Base-by-base conservation (phyloP, 148 eudicot genomes). In the Drosera capensis region DNA sequence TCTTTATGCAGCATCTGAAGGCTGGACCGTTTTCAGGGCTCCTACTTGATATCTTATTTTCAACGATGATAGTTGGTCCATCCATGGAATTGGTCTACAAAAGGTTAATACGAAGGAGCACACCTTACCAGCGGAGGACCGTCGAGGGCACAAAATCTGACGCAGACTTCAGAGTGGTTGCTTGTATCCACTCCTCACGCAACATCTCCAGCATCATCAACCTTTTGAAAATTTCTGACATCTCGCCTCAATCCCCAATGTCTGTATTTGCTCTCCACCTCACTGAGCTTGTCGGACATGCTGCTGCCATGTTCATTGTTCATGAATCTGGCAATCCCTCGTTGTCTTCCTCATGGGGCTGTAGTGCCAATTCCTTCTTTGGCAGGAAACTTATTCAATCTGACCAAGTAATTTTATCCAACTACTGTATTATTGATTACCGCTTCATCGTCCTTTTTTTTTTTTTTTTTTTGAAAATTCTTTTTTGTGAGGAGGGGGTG, bases 21-120 rank as follows among this genome's bases (percentile, higher is more conserved):
- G n/a, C 11, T 3, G 38, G 2, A 3, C n/a, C 38, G n/a, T 34
- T 9, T 15, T 4, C 38, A 11, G 13, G 9, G n/a, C 14, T 34
- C n/a, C 14, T 34, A 15, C 14, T 34, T 13, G 14, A 9, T 9
- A 34, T 40, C 3, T 40, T 40, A 21, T 21, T 59, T 14, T 74
- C 82, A 47, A 67, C 93, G 12, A 45, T 65, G 20, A 7, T 65
- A 7, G 77, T 67, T 17, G 70, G 60, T 17, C 93, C 93, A 1
- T 20, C 57, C 14, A 61, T 66, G 43, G 24, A 45, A n/a, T 13
- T 14, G 1, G 16, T 43, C 1, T 60, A 57, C 20, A 47, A 40
- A 15, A 20, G 42, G 5, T 29, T 45, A 1, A 48, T 43, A 13
- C 63, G 53, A 40, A 37, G 5, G 2, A n/a, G 21, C 0, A n/a